Conservation (phyloP, 345 rosid genomes). For the Moringa oleifera region DNA sequence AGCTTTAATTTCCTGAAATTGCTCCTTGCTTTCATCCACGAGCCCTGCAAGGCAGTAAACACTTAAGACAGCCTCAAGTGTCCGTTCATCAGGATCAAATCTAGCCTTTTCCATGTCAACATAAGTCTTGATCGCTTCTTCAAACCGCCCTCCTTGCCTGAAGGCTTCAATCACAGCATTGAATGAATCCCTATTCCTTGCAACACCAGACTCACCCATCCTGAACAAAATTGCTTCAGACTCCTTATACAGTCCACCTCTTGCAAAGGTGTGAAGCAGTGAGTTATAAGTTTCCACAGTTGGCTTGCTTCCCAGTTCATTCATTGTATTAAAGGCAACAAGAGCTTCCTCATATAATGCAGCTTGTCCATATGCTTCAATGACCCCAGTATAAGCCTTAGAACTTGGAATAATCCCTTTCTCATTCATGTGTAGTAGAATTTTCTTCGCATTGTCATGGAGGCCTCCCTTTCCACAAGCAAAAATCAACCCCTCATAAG, state of each 20-base stretch:
- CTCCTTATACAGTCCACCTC: slow-evolving; percentile 84
- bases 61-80: slow-evolving; percentile 83
- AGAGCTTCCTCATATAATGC: slow-evolving; percentile 85
- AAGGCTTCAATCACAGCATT: slow-evolving; percentile 84
- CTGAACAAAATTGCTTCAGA: slow-evolving; percentile 52
- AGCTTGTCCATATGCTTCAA: slow-evolving; percentile 91
- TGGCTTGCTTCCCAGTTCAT: slow-evolving; percentile 74
- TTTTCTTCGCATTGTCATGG: slow-evolving; percentile 70
- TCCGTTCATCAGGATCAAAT: slow-evolving; percentile 76
- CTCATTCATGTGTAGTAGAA: slow-evolving; percentile 71
- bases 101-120: slow-evolving; percentile 85
- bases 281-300: slow-evolving; percentile 80
- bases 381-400: slow-evolving; percentile 72
- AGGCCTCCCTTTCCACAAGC: slow-evolving; percentile 96
- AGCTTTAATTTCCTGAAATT: slow-evolving; percentile 82
- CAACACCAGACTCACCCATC: slow-evolving; percentile 63
- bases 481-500: slow-evolving; percentile 81
- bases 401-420: slow-evolving; percentile 77
- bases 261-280: slow-evolving; percentile 69
- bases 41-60: slow-evolving; percentile 83
- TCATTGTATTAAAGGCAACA: slow-evolving; percentile 83
- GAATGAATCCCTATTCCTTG: slow-evolving; percentile 66
- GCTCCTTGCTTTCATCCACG: slow-evolving; percentile 88
- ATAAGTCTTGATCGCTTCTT: slow-evolving; percentile 86
- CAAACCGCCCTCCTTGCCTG: slow-evolving; percentile 88